Percentiles rank a stretch among this genome's conserved stretches.
Evolutionary conservation across 1,139 yeast genomes (phyloP).

Genomic region (Geotrichum carabidarum): DNA sequence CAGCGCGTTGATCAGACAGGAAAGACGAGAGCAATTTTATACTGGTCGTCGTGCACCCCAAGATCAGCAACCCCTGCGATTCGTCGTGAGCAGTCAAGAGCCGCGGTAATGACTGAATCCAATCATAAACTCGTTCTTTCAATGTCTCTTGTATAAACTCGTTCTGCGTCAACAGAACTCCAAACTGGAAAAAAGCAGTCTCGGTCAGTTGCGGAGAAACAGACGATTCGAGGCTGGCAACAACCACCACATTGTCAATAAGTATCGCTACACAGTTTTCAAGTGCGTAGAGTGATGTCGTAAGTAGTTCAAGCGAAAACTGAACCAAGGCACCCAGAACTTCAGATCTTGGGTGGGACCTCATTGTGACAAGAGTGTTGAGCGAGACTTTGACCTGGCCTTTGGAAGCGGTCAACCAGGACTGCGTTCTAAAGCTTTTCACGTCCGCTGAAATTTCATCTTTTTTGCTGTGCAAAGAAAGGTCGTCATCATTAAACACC

Average conservation of each 20-base stretch:
- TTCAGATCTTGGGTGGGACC: conserved; percentile 33
- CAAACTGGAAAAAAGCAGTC: conserved; percentile 9
- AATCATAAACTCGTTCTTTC: conserved; percentile 28
- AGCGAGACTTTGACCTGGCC: conserved; percentile 47
- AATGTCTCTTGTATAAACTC: conserved; percentile 13
- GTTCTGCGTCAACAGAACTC: conserved; percentile 8
- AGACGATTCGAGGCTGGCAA: conserved; percentile 19
- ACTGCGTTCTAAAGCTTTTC: conserved; percentile 40
- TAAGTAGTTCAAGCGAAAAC: conserved; percentile 34
- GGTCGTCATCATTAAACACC: conserved; percentile 44
- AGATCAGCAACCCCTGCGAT: conserved; percentile 21
- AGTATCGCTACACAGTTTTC: conserved; percentile 36
- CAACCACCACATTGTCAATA: conserved; percentile 31
- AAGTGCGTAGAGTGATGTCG: conserved; percentile 36
- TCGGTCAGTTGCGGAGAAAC: neutral
- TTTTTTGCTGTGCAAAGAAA: conserved; percentile 22
- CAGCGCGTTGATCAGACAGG: neutral
- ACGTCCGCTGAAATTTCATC: conserved; percentile 1
- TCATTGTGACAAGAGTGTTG: conserved; percentile 25
- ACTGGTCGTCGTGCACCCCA: conserved; percentile 23
- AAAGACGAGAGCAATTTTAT: conserved; percentile 21
- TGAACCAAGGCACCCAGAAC: conserved; percentile 35
- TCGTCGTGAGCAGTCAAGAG: conserved; percentile 32
- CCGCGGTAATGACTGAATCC: conserved; percentile 34
- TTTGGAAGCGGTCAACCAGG: conserved; percentile 65